Evolutionary conservation across 805 yeast species (phyloP), one percentile per base, ranked within the genome.

Genomic region (Barnettozyma sp.): DNA sequence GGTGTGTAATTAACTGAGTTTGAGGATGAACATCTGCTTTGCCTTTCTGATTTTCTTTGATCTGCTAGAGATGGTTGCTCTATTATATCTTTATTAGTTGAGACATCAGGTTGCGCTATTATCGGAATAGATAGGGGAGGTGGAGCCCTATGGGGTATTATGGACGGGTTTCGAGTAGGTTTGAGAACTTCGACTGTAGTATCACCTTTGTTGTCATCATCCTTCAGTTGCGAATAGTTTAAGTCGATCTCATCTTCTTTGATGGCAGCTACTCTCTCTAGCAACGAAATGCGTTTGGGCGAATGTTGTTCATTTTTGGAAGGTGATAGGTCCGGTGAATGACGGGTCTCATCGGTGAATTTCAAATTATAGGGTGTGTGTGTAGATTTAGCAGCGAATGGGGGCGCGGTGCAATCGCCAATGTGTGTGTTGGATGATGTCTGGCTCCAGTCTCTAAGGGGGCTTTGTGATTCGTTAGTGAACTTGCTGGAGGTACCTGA

Each of bases 121-220:
- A 29, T 21, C n/a, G 39, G 35, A 11, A 35, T 22, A 5, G 20
- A 9, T 16, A 14, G 17, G 11, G 39, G 40, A 7, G 35, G 40
- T 18, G 40, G 36, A 6, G 35, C 36, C 11, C 40, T 26, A 13
- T 32, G 34, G 7, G 40, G 36, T 6, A 36, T 16, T 7, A 29
- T 12, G 6, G 13, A 16, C n/a, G 21, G 22, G 12, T 13, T 21
- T 11, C 14, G 11, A 20, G 18, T 23, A 13, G 32, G 20, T 4
- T 5, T 19, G 32, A 29, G n/a, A n/a, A n/a, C n/a, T n/a, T n/a
- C n/a, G n/a, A n/a, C n/a, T n/a, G n/a, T n/a, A n/a, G n/a, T n/a
- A n/a, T n/a, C n/a, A n/a, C n/a, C n/a, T n/a, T n/a, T n/a, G n/a
- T n/a, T n/a, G n/a, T n/a, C n/a, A n/a, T n/a, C n/a, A n/a, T 20